Base-by-base conservation (phyloP, 1,284 basidiomycete genomes). In the Cryptococcus sp. region DNA sequence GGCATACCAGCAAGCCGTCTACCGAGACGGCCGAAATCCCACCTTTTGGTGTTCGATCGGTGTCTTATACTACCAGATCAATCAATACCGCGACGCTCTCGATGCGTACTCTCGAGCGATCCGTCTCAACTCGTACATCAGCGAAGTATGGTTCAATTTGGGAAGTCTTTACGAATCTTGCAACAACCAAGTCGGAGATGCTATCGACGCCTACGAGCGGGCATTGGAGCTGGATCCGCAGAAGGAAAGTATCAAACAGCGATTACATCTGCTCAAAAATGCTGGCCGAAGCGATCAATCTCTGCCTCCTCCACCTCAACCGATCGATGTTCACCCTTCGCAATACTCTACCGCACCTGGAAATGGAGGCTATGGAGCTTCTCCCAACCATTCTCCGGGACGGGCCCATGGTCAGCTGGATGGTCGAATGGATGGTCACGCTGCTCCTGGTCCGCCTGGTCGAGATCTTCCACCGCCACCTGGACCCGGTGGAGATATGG, bases 41-140 rank as follows among this genome's bases (percentile, higher is more conserved):
- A 97, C 94, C 0, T 98, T 98, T 77, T 98, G 94, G 96, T 98
- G 96, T 74, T 97, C 92, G 23, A 99, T 99, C 64, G 94, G 96
- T 50, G 94, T 98, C 0, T 82, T 99, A 1, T 99, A 99, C 75
- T 99, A 97, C 81, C 93, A 98, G 73, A 98, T 98, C 79, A 97
- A 94, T 76, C 96, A 98, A 74, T 98, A 90, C 78, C 88, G 92
- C 47, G 94, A 99, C 70, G 93, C 94, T 0, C 84, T 98, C 25
- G 94, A 98, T 66, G 94, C 96, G 10, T 99, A 98, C 73, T 98
- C 93, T 25, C 88, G 93, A 14, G 94, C 94, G 7, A 98, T 99
- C 65, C 85, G 93, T 54, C 92, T 98, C 76, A 98, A 98, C 70
- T 94, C 94, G 0, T 98, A 96, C 80, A 98, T 99, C 61, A 92